Evolutionary conservation across 1,284 basidiomycete genomes (phyloP).

Genomic region (Lentinus polychrous): DNA sequence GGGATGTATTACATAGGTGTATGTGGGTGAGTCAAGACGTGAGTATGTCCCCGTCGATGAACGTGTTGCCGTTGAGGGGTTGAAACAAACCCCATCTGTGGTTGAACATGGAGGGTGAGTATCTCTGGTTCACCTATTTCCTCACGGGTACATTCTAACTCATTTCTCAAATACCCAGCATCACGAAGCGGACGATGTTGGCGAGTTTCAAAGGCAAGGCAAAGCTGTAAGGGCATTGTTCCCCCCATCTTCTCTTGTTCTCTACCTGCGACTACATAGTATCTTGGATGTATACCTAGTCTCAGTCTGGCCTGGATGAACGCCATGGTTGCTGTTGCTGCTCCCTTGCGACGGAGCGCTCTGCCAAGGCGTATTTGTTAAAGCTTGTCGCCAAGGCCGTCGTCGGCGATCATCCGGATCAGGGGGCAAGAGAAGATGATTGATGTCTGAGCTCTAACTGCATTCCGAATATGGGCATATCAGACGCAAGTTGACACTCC

Average conservation of each 20-base stretch:
- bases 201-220: constrained; percentile 61
- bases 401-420: too few relatives aligned
- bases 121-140: not conserved
- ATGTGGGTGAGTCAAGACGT: constrained; percentile 65
- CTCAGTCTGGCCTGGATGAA: not conserved
- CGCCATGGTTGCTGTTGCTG: not conserved
- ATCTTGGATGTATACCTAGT: not conserved
- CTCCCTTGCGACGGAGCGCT: not conserved
- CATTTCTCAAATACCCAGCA: constrained; percentile 35
- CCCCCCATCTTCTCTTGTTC: not conserved
- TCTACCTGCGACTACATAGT: not conserved
- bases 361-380: not conserved
- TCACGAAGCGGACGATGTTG: constrained; percentile 70
- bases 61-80: constrained; percentile 46
- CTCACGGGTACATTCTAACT: constrained; percentile 3
- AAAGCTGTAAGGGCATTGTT: not conserved
- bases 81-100: constrained; percentile 53
- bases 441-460: constrained; percentile 6
- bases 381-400: not conserved
- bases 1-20: constrained; percentile 42
- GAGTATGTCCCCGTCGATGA: constrained; percentile 64
- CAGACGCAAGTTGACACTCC: not conserved
- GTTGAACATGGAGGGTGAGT: constrained; percentile 74
- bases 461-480: constrained; percentile 1
- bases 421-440: not conserved